Conservation (phyloP, 352 stramenopile species). For the Salisapilia sapeloensis region DNA sequence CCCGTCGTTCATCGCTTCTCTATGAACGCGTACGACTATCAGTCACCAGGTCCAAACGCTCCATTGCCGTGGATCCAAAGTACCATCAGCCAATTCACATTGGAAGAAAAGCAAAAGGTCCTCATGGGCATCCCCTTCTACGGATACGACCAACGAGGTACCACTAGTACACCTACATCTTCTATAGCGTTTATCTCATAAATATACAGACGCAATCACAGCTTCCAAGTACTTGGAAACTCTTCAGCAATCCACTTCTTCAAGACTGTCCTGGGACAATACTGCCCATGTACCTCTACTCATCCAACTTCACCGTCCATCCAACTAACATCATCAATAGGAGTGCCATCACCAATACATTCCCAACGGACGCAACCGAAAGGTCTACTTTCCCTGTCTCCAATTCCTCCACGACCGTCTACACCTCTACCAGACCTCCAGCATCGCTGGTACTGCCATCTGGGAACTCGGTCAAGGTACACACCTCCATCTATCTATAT, state of each 20-base stretch:
- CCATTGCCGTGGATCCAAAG: conserved; percentile 44
- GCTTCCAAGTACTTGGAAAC: conserved; percentile 6
- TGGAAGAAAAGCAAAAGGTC: conserved; percentile 28
- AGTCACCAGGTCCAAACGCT: conserved; percentile 38
- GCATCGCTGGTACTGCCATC: conserved; percentile 36
- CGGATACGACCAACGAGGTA: conserved; percentile 58
- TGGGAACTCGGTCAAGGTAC: conserved; percentile 74
- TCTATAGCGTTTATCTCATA: neutral
- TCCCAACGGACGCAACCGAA: conserved; percentile 12
- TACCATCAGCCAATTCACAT: conserved; percentile 28
- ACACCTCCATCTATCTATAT: neutral
- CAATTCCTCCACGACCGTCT: conserved; percentile 61
- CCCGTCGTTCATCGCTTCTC: conserved; percentile 60
- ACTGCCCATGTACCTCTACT: conserved; percentile 5
- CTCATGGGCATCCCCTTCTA: conserved; percentile 68
- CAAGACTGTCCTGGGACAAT: conserved; percentile 9
- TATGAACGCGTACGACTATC: conserved; percentile 72
- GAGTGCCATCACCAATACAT: conserved; percentile 51
- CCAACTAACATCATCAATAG: conserved; percentile 6
- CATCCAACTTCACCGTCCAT: neutral
- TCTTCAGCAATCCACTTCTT: conserved; percentile 1
- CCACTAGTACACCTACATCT: neutral
- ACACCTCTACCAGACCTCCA: conserved; percentile 20
- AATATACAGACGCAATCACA: conserved; percentile 7
- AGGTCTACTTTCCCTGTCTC: conserved; percentile 67